These are phyloP conservation scores for Verruconis gallopava DNA, from an alignment of 2,329 filamentous ascomycete genomes.

Conservation along the genomic window DNA sequence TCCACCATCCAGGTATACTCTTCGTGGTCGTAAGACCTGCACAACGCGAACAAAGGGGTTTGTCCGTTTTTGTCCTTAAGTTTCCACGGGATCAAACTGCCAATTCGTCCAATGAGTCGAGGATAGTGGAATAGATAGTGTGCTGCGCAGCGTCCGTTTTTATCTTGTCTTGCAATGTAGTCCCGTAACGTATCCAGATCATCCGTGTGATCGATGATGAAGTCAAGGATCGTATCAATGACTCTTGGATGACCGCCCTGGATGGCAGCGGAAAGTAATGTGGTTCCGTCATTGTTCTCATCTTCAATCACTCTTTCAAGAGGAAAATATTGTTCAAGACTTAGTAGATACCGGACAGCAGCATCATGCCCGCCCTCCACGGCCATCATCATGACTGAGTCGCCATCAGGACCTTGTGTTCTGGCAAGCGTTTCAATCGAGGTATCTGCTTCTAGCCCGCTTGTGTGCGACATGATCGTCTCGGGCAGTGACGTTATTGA, in stretches of 20 bases:
- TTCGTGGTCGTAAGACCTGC: conserved; percentile 85
- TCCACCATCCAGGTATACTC: conserved; percentile 82
- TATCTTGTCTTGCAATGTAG: conserved; percentile 68
- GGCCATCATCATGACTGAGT: conserved; percentile 58
- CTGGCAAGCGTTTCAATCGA: conserved; percentile 68
- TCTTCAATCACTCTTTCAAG: conserved; percentile 62
- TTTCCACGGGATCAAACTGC: conserved; percentile 70
- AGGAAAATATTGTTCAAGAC: conserved; percentile 63
- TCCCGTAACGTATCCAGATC: conserved; percentile 43
- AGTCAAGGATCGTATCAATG: conserved; percentile 62
- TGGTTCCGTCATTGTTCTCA: conserved; percentile 79
- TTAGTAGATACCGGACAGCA: conserved; percentile 67
- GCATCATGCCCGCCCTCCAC: conserved; percentile 50
- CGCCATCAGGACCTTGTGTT: conserved; percentile 56
- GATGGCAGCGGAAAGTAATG: conserved; percentile 76
- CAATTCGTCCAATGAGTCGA: conserved; percentile 62
- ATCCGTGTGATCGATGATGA: conserved; percentile 44
- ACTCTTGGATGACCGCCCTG: conserved; percentile 67
- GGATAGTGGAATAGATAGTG: conserved; percentile 95
- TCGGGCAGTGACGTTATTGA: conserved; percentile 71
- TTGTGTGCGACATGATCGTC: conserved; percentile 61
- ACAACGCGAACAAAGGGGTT: conserved; percentile 92
- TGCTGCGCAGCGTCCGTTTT: conserved; percentile 75
- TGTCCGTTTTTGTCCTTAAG: conserved; percentile 92
- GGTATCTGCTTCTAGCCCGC: conserved; percentile 69